Evolutionary conservation across 139 green algal species (phyloP), one percentile per base, ranked within the genome.

Genomic region (Chlamydomonas asymmetrica): DNA sequence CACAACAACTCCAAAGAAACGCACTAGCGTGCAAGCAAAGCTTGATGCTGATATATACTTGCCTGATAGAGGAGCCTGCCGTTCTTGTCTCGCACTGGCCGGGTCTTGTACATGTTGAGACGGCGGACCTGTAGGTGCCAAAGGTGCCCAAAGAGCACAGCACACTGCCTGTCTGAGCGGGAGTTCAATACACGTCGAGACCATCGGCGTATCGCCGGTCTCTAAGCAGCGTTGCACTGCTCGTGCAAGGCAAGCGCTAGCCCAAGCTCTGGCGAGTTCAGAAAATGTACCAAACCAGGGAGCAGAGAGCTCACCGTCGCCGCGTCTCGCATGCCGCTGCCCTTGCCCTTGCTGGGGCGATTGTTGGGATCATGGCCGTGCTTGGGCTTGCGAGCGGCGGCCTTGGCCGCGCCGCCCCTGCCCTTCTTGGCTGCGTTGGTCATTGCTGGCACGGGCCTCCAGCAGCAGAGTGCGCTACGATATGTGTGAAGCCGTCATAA

Each of bases 31-130:
- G n/a, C 29, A 10, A 35, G n/a, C n/a, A n/a, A n/a, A n/a, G n/a
- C n/a, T n/a, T n/a, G n/a, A n/a, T n/a, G n/a, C n/a, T n/a, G n/a
- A n/a, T n/a, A n/a, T n/a, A n/a, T n/a, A n/a, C n/a, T n/a, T n/a
- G 89, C 90, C 82, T 97, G 78, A 71, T 91, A 88, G 20, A 98
- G 76, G 29, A 98, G 60, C 23, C 89, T 89, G 7, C 97, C 97
- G 18, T 96, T 94, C 73, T 92, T 97, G 88, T 99, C 93, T 1
- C 97, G 77, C 39, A 89, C 80, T 0, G 96, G 84, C 27, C 82
- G 86, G 25, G 83, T 93, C 52, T 94, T 97, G 90, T 99, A 99
- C 96, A 99, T 99, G 9, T 92, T 89, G 60, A 99, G 93, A 37
- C 94, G 86, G 25, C 91, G 89, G 22, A 97, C 92, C 92, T 97